Evolutionary conservation across 2,329 filamentous ascomycete species (phyloP), one percentile per base, ranked within the genome.

Genomic region (Westerdykella ornata): DNA sequence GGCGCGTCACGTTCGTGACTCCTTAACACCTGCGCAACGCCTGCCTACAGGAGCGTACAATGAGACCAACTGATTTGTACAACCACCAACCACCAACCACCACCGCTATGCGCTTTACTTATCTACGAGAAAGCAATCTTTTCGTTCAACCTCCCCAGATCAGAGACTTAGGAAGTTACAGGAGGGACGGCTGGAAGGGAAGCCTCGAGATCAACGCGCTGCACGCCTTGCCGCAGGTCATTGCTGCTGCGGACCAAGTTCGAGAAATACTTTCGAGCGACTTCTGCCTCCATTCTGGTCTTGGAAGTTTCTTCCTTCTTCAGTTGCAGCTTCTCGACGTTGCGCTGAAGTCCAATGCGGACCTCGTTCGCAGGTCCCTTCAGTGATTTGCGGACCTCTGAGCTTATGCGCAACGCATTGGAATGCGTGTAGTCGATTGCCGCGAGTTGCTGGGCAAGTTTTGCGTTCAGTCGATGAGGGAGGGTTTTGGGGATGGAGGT

Each of bases 341-440:
- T 88, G 40, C 85, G 82, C 56, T 94, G 84, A 20, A 98, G 77
- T 39, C 84, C 82, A 33, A 88, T 81, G 40, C 88, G 83, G 6
- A 98, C 78, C 56, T 88, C 88, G 58, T 90, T 85, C 1, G 89
- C 86, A 1, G 92, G 92, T 56, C 85, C 81, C 45, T 87, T 86
- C 30, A 98, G 78, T 7, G 95, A 88, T 62, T 88, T 87, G 52
- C 90, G 86, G 32, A 95, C 88, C 41, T 94, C 85, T 18, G 80
- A 76, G 16, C 86, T 83, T 57, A 98, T 94, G 40, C 92, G 85
- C 14, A 77, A 74, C 34, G 88, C 81, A 70, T 98, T 98, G 51
- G 79, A 70, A 66, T 98, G 92, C 1, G 92, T 86, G 62, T 97
- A 98, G 69, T 98, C 92, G 59, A 95, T 81, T 14, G 84, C 77